These are phyloP conservation scores for Yarrowia keelungensis DNA, from an alignment of 805 yeast genomes.

Conservation along the genomic window DNA sequence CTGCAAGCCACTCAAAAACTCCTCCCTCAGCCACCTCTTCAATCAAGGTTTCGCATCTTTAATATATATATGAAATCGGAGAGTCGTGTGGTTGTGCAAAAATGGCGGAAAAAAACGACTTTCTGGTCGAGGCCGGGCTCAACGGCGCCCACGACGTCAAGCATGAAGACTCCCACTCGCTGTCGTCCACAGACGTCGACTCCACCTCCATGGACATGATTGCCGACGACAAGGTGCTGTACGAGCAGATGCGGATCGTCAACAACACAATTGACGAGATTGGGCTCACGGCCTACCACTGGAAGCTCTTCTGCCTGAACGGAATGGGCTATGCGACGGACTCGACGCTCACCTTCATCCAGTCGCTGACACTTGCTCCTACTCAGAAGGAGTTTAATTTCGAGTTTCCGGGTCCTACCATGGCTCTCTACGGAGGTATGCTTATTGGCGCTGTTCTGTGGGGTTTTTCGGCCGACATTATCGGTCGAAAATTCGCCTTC, in stretches of 20 bases:
- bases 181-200: slow-evolving; percentile 24
- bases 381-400: slow-evolving; percentile 58
- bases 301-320: slow-evolving; percentile 58
- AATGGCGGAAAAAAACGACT: slow-evolving; percentile 10
- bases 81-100: neutral
- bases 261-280: slow-evolving; percentile 66
- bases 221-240: slow-evolving; percentile 35
- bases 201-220: slow-evolving; percentile 19
- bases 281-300: slow-evolving; percentile 65
- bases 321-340: slow-evolving; percentile 67
- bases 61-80: slow-evolving; percentile 1
- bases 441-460: slow-evolving; percentile 62
- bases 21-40: neutral
- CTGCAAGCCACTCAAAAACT: neutral
- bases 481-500: slow-evolving; percentile 62
- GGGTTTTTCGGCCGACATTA: slow-evolving; percentile 63
- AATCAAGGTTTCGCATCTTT: slow-evolving; percentile 7
- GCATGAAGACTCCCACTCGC: slow-evolving; percentile 20
- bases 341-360: slow-evolving; percentile 59
- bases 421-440: slow-evolving; percentile 59
- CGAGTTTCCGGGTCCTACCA: slow-evolving; percentile 56
- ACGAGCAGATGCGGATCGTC: slow-evolving; percentile 47
- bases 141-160: slow-evolving; percentile 6
- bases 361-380: slow-evolving; percentile 56
- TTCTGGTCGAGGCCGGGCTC: slow-evolving; percentile 12